Evolutionary conservation across 208 protist species (phyloP), one percentile per base, ranked within the genome.

Genomic region (Phytomonas francai): DNA sequence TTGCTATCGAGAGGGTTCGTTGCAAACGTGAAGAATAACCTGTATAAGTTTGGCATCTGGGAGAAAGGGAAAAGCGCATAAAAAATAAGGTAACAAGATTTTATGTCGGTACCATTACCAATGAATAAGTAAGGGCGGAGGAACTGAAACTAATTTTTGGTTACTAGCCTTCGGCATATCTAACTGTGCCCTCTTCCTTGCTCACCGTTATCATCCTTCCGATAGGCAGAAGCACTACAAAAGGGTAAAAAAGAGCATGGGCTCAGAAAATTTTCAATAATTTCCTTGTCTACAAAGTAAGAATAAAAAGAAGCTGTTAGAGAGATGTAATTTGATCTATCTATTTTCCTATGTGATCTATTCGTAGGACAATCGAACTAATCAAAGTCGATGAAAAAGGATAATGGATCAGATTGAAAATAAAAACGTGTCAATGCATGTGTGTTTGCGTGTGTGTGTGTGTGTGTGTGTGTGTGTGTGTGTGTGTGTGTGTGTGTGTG

Each of bases 401-500:
- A 49, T 67, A 61, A 68, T 69, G 51, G 56, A 63, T 66, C 60
- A 56, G 49, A 59, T 54, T n/a, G 33, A 33, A 63, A 14, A 62
- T 56, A 29, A 51, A 39, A 32, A 63, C 16, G 32, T 16, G 32
- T 28, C 9, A 25, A 65, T 39, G 8, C 61, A 42, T 49, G 45
- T 33, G 29, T 62, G 45, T 61, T 5, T 36, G 65, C 34, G 7
- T 60, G 27, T 62, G 34, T 51, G 32, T 16, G 32, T 28, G n/a
- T 7, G 49, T 39, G 8, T 31, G 25, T 49, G 45, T 33, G 32
- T 16, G 32, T 28, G n/a, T 7, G 49, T 39, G 8, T 31, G 25
- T 49, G 45, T 33, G 32, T 16, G 32, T 28, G n/a, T 7, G 49
- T 39, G 8, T 31, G 25, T 49, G 45, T 33, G 32, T 66, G 7